Base-by-base conservation (phyloP, 345 rosid species). In the Theobroma cacao region DNA sequence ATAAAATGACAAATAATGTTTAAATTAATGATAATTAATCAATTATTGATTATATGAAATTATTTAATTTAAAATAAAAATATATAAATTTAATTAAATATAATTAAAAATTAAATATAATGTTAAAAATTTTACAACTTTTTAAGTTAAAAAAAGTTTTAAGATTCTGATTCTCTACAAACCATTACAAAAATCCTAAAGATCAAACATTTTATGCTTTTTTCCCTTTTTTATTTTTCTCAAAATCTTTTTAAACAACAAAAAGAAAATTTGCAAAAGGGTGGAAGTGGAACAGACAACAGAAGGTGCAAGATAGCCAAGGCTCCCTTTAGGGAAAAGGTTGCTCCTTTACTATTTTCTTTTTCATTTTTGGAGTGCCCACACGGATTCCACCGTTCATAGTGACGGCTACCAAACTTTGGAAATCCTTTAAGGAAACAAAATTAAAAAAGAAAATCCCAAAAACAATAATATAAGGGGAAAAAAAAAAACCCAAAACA, bases 321-420 rank as follows among this genome's bases (percentile, higher is more conserved):
- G 15, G 20, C 4, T 1, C 47, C 69, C 5, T 64, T 2, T 5
- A 40, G 48, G 50, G 69, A 64, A 34, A 65, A 43, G 18, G 33
- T 7, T 11, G 0, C 28, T 24, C 5, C 3, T 55, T 74, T 33
- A 0, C 26, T 0, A 0, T 0, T 70, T 12, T 26, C 1, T n/a
- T 31, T 72, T 72, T 72, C 8, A 30, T 30, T 69, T 47, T 45
- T 45, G 3, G 31, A 30, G 41, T 28, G 26, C 40, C 74, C 36
- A 69, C 74, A 17, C 75, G 18, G 18, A 14, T 12, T 55, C 43
- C 18, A 26, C 45, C 52, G 3, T 31, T 22, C 65, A 38, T 36
- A 38, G 71, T 62, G 78, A 75, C 70, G 78, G 71, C 60, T 62
- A n/a, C 58, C 36, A 61, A 75, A 62, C 31, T 13, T 74, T 38